Base-by-base conservation (phyloP, 352 stramenopile genomes). In the Phytopythium ostracodes region DNA sequence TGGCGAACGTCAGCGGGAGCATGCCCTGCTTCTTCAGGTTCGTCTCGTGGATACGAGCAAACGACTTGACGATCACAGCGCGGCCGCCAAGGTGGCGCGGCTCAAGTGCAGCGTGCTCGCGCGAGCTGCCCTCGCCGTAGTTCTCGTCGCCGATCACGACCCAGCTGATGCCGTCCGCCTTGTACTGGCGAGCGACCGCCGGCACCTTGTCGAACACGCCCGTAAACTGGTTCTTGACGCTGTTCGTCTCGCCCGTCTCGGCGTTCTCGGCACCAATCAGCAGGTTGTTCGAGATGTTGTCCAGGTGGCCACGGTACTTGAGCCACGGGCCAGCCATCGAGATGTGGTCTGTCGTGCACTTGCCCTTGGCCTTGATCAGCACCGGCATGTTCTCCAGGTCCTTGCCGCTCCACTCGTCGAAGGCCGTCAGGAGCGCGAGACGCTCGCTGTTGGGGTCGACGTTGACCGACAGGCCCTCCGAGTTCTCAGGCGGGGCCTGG, bases 1-100 rank as follows among this genome's bases (percentile, higher is more conserved):
- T 90, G 27, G 84, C 89, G 71, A 98, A 98, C 59, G 87, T 96
- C 59, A 98, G 77, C 43, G 91, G 87, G 17, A 98, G 84, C 89
- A 98, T 97, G 68, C 92, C 92, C 76, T 98, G 92, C 87, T 98
- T 98, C 88, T 98, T 98, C 70, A 98, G 73, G 81, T 98, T 98
- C 35, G 92, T 98, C 79, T 98, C 92, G 82, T 98, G 92, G 69
- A 98, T 98, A 75, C 92, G 88, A 44, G 92, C 92, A 68, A 98
- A 98, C 73, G 87, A 96, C 79, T 97, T 97, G 40, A 96, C 87
- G 46, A 98, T 94, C 46, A 98, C 89, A 59, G 92, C 92, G 57
- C 86, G 77, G 64, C 89, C 92, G 49, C 91, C 91, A 54, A 98
- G 80, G 77, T 97, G 89, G 57, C 92, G 88, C 29, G 92, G 92